Conservation (phyloP, 2,329 filamentous ascomycete genomes). For the Aspergillus sp. region DNA sequence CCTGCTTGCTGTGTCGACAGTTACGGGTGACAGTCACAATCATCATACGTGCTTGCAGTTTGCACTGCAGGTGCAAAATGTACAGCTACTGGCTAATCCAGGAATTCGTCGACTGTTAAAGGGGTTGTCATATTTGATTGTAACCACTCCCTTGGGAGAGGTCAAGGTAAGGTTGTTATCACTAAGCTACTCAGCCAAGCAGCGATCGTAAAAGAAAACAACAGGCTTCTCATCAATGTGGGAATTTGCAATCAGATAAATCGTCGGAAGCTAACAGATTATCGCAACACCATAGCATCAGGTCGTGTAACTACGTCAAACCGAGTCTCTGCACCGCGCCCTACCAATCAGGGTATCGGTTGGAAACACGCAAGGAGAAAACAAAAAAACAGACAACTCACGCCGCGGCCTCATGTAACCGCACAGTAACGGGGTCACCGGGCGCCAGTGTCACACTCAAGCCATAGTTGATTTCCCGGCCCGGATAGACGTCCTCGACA, state of each 20-base stretch:
- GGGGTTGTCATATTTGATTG: neutral
- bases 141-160: neutral
- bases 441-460: conserved; percentile 29
- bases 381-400: neutral
- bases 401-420: conserved; percentile 27
- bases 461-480: conserved; percentile 19
- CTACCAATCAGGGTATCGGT: neutral
- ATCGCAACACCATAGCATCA: neutral
- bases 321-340: no score
- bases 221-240: neutral
- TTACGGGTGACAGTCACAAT: neutral
- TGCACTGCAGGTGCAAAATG: neutral
- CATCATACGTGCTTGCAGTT: neutral
- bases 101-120: neutral
- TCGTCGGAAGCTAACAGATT: neutral
- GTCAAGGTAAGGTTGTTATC: neutral
- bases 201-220: neutral
- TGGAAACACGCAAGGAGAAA: no score
- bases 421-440: conserved; percentile 30
- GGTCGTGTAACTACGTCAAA: neutral
- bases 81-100: neutral
- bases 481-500: conserved; percentile 47
- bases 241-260: neutral
- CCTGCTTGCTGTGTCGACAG: neutral
- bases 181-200: neutral